Percentiles rank a stretch among this genome's conserved stretches.
These are phyloP conservation scores for Cryptococcus jaspeensis DNA, from an alignment of 1,284 basidiomycete species.

Conservation along the genomic window DNA sequence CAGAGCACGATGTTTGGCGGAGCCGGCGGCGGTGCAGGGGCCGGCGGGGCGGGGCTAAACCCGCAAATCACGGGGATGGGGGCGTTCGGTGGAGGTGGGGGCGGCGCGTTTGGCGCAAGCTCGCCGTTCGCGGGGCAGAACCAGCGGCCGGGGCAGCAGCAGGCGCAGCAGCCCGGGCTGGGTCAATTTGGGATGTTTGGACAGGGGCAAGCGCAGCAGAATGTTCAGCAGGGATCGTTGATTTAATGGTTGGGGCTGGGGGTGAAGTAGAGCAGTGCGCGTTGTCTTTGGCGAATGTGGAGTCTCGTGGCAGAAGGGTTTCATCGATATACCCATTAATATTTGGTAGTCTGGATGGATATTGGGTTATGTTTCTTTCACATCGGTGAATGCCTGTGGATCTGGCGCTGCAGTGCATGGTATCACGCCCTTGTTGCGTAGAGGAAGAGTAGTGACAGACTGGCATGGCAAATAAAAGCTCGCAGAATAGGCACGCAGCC, in stretches of 20 bases:
- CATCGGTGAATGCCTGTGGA: too few relatives aligned
- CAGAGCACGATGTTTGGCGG: slow-evolving; percentile 18
- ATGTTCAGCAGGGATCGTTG: slow-evolving; percentile 8
- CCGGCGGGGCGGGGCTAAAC: slow-evolving; percentile 6
- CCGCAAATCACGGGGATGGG: slow-evolving; percentile 2
- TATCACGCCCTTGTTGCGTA: too few relatives aligned
- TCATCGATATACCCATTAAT: background rate
- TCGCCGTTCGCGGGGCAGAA: slow-evolving; percentile 40
- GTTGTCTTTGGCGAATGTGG: too few relatives aligned
- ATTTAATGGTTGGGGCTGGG: slow-evolving; percentile 4
- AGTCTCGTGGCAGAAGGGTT: background rate
- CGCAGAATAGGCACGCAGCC: too few relatives aligned
- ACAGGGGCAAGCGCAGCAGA: slow-evolving; percentile 5
- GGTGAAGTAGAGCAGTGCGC: too few relatives aligned
- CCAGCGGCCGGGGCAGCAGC: slow-evolving; percentile 3
- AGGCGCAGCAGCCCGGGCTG: background rate
- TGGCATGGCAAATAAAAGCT: too few relatives aligned
- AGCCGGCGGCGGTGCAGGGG: background rate
- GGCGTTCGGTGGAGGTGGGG: slow-evolving; percentile 1
- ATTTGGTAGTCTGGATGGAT: too few relatives aligned
- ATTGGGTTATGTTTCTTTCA: too few relatives aligned
- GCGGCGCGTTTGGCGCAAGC: slow-evolving; percentile 30
- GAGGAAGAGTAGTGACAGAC: too few relatives aligned
- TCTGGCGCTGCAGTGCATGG: too few relatives aligned
- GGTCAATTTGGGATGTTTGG: slow-evolving; percentile 21